Base-by-base conservation (phyloP, 345 rosid genomes). In the Trapa incisa region DNA sequence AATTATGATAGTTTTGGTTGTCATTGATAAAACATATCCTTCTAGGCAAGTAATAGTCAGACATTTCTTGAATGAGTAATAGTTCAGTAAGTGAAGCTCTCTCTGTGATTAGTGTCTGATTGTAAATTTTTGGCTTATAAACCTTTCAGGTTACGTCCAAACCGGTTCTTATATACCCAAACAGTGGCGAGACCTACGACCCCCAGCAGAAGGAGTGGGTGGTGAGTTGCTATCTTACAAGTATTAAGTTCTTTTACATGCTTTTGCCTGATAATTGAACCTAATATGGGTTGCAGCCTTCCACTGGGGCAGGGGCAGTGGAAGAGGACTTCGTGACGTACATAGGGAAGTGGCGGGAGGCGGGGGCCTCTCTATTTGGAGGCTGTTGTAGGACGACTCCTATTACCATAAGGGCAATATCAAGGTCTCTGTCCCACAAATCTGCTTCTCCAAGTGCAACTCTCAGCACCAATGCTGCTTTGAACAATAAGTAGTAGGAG, bases 351-450 rank as follows among this genome's bases (percentile, higher is more conserved):
- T 92, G 96, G 98, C 71, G 70, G 3, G 86, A 89, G 0, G 96
- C 85, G 0, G 96, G 98, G 1, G 96, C 92, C 2, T 82, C 83
- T 38, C 76, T 92, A 12, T 82, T 87, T 36, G 98, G 98, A 53
- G 96, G 98, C 35, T 92, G 98, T 80, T 92, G 98, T 75, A 79
- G 96, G 74, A 89, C 98, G 35, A 87, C 96, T 65, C 96, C 98
- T 54, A 82, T 77, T 57, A 92, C 96, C 43, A 84, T 87, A 69
- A 83, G 75, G 65, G 91, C 84, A 41, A 87, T 89, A 71, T 60
- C 83, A 45, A 80, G 76, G 66, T 69, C 76, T 69, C 82, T 92
- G 48, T 78, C 85, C 45, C 61, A 65, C 68, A 79, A 77, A 72
- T 73, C 81, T 45, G 68, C 70, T 15, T 10, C 65, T 29, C 52